phyloP scores from a whole-genome alignment of 257 asterid genomes.

The Verbena officinalis region DNA sequence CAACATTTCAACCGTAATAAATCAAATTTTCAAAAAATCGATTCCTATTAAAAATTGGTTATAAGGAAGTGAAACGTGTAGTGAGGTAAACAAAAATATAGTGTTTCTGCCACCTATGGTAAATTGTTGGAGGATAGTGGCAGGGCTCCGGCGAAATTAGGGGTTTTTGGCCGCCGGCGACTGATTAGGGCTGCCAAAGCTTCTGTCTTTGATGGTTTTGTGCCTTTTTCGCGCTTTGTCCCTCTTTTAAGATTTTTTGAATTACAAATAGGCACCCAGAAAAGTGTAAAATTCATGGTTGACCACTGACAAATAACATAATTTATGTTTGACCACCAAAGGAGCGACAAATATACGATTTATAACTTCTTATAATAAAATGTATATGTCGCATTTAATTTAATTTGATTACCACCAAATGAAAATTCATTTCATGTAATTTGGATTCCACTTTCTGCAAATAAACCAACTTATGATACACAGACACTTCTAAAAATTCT shows the following conservation, averaged over 20 bases:
- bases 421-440: too few species aligned
- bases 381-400: too few species aligned
- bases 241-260: constrained; percentile 11
- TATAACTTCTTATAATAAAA: too few species aligned
- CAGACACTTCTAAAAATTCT: too few species aligned
- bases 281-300: not conserved
- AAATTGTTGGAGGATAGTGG: not conserved
- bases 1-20: constrained; percentile 35
- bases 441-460: too few species aligned
- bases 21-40: not conserved
- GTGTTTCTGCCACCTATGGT: not conserved
- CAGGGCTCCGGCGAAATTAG: constrained; percentile 10
- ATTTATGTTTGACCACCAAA: constrained; percentile 14
- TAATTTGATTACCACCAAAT: too few species aligned
- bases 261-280: constrained; percentile 14
- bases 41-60: not conserved
- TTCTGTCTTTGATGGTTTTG: not conserved
- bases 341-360: too few species aligned
- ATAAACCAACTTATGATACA: too few species aligned
- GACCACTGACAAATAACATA: not conserved
- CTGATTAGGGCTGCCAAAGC: constrained; percentile 23
- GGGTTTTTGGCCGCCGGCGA: constrained; percentile 25
- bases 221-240: not conserved
- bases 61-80: not conserved
- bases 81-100: not conserved